phyloP scores from a whole-genome alignment of 2,329 filamentous ascomycete genomes.

The Chaetomium olivaceum region DNA sequence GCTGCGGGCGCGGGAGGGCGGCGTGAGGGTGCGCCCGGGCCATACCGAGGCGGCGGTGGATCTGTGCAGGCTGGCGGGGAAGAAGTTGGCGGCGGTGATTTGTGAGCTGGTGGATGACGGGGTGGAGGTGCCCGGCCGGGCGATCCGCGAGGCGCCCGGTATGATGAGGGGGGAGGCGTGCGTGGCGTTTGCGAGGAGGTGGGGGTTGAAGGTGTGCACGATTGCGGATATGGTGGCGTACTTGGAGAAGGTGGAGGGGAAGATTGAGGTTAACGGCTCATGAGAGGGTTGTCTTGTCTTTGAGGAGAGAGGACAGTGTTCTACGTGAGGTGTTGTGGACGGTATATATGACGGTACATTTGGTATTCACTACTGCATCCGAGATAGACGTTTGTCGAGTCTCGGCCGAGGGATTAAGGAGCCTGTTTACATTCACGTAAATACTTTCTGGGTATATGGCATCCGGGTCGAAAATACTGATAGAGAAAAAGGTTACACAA shows the following conservation, averaged over 20 bases:
- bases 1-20: constrained; percentile 74
- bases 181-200: constrained; percentile 81
- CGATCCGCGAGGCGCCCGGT: constrained; percentile 66
- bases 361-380: neutral
- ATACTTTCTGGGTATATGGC: constrained; percentile 12
- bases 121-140: constrained; percentile 65
- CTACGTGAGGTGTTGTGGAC: neutral
- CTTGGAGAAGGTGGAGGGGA: constrained; percentile 73
- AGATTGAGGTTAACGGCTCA: constrained; percentile 50
- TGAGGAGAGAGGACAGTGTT: neutral
- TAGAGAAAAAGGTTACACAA: constrained; percentile 10
- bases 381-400: neutral
- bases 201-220: constrained; percentile 90
- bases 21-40: constrained; percentile 75
- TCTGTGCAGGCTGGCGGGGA: constrained; percentile 82
- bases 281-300: neutral
- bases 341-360: constrained; percentile 2
- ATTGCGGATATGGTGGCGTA: constrained; percentile 87
- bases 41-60: constrained; percentile 95
- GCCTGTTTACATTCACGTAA: constrained; percentile 1
- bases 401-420: neutral
- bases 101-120: constrained; percentile 91
- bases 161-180: constrained; percentile 94
- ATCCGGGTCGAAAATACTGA: constrained; percentile 8
- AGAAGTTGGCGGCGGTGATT: constrained; percentile 76